Base-by-base conservation (phyloP, 2,329 filamentous ascomycete genomes). In the Coniella vitis region DNA sequence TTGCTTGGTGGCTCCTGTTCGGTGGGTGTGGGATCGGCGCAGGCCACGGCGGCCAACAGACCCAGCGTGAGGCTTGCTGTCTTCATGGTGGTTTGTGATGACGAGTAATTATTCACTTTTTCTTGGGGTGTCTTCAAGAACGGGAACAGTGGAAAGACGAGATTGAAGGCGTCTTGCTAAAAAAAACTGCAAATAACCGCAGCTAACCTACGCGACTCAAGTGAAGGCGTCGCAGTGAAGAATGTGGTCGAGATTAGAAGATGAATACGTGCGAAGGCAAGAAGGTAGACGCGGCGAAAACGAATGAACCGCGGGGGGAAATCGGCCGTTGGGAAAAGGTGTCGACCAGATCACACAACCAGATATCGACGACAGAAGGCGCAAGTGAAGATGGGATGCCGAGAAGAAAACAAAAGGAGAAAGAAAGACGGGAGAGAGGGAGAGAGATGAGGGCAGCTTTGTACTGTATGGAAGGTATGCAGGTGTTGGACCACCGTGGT, bases 21-120 rank as follows among this genome's bases (percentile, higher is more conserved):
- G 8, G 73, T 77, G 38, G 63, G 65, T 25, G 78, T 79, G 43
- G 79, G 77, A 10, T 66, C 67, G 47, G 75, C 75, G 20, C 63
- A 61, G 53, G 69, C 75, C 53, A 68, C 63, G 52, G 71, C 59
- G 58, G 71, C 70, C 56, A 72, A 71, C 56, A 81, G 63, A 57
- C 68, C 71, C 51, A 74, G 69, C 45, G 73, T 62, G 51, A 79
- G 54, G 57, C 68, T 57, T 53, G 68, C 64, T 25, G 69, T 67
- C 65, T 72, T 76, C 77, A 80, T 79, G 51, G 46, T 72, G 60
- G 16, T 31, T n/a, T 10, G 47, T 14, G 12, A 10, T n/a, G 38
- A 12, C 4, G 13, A 7, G n/a, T n/a, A n/a, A 10, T 40, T 17
- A 20, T 25, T 14, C 17, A 3, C n/a, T 10, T 29, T 29, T 29